Percentiles rank a stretch among this genome's conserved stretches.
phyloP scores from a whole-genome alignment of 139 green algal species.

The Dunaliella primolecta region DNA sequence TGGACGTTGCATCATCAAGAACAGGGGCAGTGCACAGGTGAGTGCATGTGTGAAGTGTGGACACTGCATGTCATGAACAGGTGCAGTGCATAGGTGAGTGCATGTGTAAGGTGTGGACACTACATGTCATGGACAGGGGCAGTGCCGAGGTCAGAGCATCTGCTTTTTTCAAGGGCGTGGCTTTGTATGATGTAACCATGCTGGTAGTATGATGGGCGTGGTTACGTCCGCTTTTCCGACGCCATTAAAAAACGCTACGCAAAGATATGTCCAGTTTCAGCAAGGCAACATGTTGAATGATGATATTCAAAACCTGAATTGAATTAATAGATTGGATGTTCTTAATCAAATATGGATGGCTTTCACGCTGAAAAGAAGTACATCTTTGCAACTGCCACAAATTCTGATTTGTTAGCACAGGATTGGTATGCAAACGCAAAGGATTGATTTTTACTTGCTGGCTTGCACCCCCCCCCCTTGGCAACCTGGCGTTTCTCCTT shows the following conservation, averaged over 20 bases:
- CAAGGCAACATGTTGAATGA: neutral
- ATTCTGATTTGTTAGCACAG: too few species aligned
- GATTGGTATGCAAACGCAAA: too few species aligned
- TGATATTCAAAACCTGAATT: too few species aligned
- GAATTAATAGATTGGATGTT: too few species aligned
- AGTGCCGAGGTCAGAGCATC: constrained; percentile 45
- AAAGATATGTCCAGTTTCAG: neutral
- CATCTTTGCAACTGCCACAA: too few species aligned
- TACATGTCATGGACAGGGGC: constrained; percentile 47
- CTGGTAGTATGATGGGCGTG: neutral
- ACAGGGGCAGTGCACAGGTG: constrained; percentile 57
- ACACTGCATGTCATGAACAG: constrained; percentile 56
- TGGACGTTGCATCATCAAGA: constrained; percentile 60
- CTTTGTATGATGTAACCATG: neutral
- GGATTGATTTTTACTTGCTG: too few species aligned
- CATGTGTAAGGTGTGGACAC: constrained; percentile 40
- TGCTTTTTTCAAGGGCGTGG: neutral
- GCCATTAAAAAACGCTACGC: neutral
- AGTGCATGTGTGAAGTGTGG: constrained; percentile 18
- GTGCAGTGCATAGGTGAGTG: constrained; percentile 53
- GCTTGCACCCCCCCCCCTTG: too few species aligned
- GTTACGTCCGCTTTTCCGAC: neutral
- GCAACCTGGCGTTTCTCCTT: too few species aligned
- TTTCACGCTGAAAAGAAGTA: too few species aligned
- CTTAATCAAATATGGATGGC: too few species aligned